A percentile compares a stretch with the other conserved stretches of the same genome.
phyloP scores from a whole-genome alignment of 108 stramenopile species.

The Cyclostephanos tholiformis region DNA sequence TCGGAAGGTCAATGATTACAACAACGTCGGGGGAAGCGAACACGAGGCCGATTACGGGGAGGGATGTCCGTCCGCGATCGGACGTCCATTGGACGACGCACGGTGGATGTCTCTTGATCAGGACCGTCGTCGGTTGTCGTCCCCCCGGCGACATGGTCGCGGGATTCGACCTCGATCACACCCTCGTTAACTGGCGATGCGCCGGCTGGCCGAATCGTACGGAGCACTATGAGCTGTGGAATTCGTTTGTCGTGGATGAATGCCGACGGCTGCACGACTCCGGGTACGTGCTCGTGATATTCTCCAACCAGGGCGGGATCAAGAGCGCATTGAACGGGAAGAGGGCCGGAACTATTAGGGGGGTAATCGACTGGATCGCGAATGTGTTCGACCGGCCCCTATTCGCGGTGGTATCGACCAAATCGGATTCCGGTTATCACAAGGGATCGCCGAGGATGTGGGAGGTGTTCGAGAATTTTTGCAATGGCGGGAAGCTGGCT shows the following conservation, averaged over 20 bases:
- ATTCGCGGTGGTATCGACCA: conserved; percentile 62
- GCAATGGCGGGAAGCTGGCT: conserved; percentile 39
- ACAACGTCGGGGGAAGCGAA: background rate
- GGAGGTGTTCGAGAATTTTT: conserved; percentile 53
- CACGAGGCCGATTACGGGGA: conserved; percentile 34
- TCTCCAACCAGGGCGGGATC: conserved; percentile 84
- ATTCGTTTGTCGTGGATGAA: conserved; percentile 50
- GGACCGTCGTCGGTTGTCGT: conserved; percentile 8
- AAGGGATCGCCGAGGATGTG: conserved; percentile 74
- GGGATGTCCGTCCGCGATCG: conserved; percentile 15
- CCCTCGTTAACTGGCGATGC: conserved; percentile 64
- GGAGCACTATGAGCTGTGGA: conserved; percentile 80
- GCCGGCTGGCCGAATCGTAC: conserved; percentile 56
- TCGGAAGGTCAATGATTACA: background rate
- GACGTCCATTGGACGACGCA: conserved; percentile 41
- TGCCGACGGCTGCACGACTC: conserved; percentile 62
- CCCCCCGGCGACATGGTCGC: conserved; percentile 59
- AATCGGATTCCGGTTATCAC: conserved; percentile 67
- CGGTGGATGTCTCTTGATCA: conserved; percentile 37
- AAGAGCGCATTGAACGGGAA: conserved; percentile 66
- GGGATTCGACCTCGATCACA: conserved; percentile 85
- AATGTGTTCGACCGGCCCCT: conserved; percentile 62
- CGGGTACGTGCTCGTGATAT: conserved; percentile 63
- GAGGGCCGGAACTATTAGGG: conserved; percentile 65
- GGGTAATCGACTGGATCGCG: conserved; percentile 76